phyloP scores from a whole-genome alignment of 1,284 basidiomycete species.

The Pseudozyma thailandica region DNA sequence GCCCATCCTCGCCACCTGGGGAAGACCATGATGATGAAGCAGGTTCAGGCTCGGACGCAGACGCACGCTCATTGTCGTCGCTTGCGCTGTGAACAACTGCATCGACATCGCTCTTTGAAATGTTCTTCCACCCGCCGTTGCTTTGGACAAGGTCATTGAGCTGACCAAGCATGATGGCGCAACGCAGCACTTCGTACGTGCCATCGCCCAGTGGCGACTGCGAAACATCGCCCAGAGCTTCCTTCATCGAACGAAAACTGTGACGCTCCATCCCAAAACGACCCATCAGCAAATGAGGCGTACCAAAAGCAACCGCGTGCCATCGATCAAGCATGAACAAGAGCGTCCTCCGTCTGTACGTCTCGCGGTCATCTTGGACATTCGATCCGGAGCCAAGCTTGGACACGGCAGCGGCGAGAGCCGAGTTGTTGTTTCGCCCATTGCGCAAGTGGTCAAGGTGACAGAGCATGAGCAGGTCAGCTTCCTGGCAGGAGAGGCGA shows the following conservation, averaged over 20 bases:
- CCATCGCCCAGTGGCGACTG: conserved; percentile 31
- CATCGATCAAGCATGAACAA: conserved; percentile 54
- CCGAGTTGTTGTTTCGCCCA: conserved; percentile 49
- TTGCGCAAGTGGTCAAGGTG: conserved; percentile 48
- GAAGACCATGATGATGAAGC: too few relatives aligned
- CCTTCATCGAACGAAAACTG: conserved; percentile 42
- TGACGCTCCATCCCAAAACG: conserved; percentile 44
- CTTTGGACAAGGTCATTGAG: conserved; percentile 44
- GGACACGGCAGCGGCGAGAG: conserved; percentile 48
- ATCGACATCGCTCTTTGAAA: conserved; percentile 44
- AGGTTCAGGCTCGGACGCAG: conserved; percentile 9
- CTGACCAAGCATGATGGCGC: conserved; percentile 47
- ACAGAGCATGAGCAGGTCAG: conserved; percentile 53
- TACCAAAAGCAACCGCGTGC: conserved; percentile 48
- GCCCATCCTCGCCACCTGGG: neutral
- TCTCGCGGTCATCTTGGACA: conserved; percentile 28
- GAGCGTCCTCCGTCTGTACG: conserved; percentile 37
- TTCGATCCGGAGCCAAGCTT: conserved; percentile 41
- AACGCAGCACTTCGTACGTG: conserved; percentile 42
- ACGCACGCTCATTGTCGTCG: conserved; percentile 21
- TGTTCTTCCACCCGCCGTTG: conserved; percentile 44
- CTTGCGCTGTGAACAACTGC: conserved; percentile 42
- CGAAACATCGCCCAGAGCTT: conserved; percentile 29
- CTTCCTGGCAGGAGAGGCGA: conserved; percentile 39
- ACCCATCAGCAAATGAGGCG: conserved; percentile 39